Conservation (phyloP, 306 rosid species). For the Malus sylvestris region DNA sequence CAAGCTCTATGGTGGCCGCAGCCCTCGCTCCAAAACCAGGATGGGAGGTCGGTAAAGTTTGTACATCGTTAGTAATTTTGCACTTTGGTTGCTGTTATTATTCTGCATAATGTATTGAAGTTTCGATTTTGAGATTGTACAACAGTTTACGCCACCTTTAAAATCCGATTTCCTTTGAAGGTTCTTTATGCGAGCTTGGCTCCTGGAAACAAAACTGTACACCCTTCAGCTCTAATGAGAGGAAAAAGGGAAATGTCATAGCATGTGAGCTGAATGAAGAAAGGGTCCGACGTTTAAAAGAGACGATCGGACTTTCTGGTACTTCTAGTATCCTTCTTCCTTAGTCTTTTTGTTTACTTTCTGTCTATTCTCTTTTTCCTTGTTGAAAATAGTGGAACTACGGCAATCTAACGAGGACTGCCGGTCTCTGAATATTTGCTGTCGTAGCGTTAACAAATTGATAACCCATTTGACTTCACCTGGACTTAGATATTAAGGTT, state of each 20-base stretch:
- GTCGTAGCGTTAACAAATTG: neutral
- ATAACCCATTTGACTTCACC: constrained; percentile 33
- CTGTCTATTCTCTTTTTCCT: neutral
- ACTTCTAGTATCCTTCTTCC: constrained; percentile 68
- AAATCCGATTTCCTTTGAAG: constrained; percentile 42
- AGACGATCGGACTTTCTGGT: constrained; percentile 72
- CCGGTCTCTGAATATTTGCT: neutral
- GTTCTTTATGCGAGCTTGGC: constrained; percentile 95
- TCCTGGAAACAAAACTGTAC: constrained; percentile 95
- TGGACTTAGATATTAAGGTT: constrained; percentile 59
- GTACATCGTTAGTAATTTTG: neutral
- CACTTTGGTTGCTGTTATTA: neutral
- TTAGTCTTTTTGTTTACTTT: neutral
- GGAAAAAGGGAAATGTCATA: constrained; percentile 55
- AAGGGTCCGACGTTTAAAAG: constrained; percentile 61
- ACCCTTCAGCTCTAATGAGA: constrained; percentile 84
- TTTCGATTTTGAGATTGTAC: neutral
- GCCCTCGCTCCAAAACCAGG: constrained; percentile 87
- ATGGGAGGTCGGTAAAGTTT: constrained; percentile 61
- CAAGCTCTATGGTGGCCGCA: constrained; percentile 91
- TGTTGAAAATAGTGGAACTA: neutral
- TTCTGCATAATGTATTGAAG: neutral
- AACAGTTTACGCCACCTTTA: constrained; percentile 1
- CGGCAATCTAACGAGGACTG: neutral
- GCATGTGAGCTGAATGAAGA: constrained; percentile 76